phyloP scores from a whole-genome alignment of 495 filamentous ascomycete genomes.

The Acidiella bohemica region DNA sequence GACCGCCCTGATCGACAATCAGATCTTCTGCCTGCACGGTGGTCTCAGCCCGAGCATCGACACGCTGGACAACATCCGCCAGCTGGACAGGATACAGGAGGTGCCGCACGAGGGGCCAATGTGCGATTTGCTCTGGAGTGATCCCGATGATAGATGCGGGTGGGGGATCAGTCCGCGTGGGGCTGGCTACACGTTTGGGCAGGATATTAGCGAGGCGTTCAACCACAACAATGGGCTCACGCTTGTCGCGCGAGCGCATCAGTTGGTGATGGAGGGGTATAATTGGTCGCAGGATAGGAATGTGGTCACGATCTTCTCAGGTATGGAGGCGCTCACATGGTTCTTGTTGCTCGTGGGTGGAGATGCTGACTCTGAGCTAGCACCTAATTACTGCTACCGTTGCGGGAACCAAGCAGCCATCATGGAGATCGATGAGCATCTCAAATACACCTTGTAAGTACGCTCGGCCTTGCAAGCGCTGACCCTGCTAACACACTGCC shows the following conservation, averaged over 20 bases:
- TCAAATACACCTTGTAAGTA: slow-evolving; percentile 98
- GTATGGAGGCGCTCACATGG: slow-evolving; percentile 35
- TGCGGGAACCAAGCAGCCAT: slow-evolving; percentile 98
- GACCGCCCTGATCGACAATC: slow-evolving; percentile 96
- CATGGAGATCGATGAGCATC: slow-evolving; percentile 99
- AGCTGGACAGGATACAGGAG: slow-evolving; percentile 92
- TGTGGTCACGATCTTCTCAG: slow-evolving; percentile 97
- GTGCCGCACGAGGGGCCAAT: slow-evolving; percentile 97
- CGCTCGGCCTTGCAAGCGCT: too few relatives aligned
- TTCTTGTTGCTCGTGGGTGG: background rate
- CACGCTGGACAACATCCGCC: slow-evolving; percentile 94
- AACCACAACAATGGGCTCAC: slow-evolving; percentile 99
- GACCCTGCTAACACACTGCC: slow-evolving; percentile 3
- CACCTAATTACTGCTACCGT: slow-evolving; percentile 94
- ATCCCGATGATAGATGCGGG: slow-evolving; percentile 94
- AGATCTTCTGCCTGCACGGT: slow-evolving; percentile 99
- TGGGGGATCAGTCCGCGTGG: slow-evolving; percentile 97
- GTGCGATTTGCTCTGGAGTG: slow-evolving; percentile 96
- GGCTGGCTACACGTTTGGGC: slow-evolving; percentile 96
- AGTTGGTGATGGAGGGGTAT: slow-evolving; percentile 96
- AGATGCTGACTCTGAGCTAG: slow-evolving; percentile 37
- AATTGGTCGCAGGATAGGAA: slow-evolving; percentile 97
- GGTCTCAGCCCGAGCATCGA: slow-evolving; percentile 93
- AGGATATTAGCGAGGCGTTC: slow-evolving; percentile 98
- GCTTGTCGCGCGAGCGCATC: slow-evolving; percentile 84